These are phyloP conservation scores for Ramalina intermedia DNA, from an alignment of 495 filamentous ascomycete species.

Conservation along the genomic window DNA sequence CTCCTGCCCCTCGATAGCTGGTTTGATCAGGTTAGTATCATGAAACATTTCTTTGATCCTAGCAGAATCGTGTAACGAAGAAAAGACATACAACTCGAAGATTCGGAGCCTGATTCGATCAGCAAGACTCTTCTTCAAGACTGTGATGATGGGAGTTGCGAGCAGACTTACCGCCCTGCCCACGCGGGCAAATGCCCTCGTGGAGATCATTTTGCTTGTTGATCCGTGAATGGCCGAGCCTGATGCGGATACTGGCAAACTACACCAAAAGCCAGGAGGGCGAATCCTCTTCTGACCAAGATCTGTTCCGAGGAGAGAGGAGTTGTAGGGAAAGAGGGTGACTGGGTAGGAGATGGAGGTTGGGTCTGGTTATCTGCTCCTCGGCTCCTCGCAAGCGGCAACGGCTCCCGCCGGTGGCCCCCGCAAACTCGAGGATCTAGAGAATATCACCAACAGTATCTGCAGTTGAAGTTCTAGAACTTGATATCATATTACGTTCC, in stretches of 20 bases:
- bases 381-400: no score
- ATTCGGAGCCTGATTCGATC: constrained; percentile 26
- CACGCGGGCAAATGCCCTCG: constrained; percentile 38
- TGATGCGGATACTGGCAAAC: background rate
- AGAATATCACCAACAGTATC: no score
- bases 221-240: background rate
- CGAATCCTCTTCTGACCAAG: background rate
- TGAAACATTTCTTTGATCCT: no score
- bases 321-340: background rate
- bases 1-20: constrained; percentile 38
- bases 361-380: background rate
- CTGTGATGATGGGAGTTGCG: constrained; percentile 2
- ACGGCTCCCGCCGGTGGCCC: no score
- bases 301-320: no score
- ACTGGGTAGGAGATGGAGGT: background rate
- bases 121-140: constrained; percentile 1
- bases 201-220: constrained; percentile 35
- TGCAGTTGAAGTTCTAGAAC: no score
- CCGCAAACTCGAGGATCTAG: no score
- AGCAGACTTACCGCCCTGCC: constrained; percentile 39
- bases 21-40: background rate
- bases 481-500: no score
- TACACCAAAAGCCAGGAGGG: background rate
- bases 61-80: no score
- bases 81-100: constrained; percentile 37